phyloP scores from a whole-genome alignment of 768 basidiomycete genomes.

The Serendipita sp. region DNA sequence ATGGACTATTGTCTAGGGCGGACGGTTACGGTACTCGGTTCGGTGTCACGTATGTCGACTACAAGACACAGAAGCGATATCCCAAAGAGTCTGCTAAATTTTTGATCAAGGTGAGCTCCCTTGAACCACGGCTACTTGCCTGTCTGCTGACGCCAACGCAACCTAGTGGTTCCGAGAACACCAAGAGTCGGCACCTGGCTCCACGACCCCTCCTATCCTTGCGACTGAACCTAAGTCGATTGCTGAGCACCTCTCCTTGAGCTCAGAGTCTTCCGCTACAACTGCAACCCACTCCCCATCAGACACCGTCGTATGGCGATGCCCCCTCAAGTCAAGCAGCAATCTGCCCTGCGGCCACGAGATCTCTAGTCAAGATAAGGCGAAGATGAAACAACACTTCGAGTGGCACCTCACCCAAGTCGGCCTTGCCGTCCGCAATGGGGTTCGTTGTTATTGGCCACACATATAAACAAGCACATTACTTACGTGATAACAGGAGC shows the following conservation, averaged over 20 bases:
- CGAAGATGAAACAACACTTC: neutral
- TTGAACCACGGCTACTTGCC: neutral
- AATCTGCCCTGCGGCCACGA: neutral
- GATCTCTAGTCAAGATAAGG: neutral
- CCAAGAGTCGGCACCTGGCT: neutral
- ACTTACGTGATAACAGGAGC: neutral
- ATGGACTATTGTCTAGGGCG: slow-evolving; percentile 24
- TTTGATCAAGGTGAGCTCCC: slow-evolving; percentile 31
- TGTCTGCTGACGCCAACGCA: neutral
- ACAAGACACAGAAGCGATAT: slow-evolving; percentile 46
- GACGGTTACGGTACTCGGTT: slow-evolving; percentile 55
- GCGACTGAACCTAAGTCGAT: neutral
- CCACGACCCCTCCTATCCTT: neutral
- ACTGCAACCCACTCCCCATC: neutral
- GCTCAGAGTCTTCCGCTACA: neutral
- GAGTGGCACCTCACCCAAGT: neutral
- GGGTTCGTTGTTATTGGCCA: neutral
- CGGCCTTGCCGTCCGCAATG: slow-evolving; percentile 2
- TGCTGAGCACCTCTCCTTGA: neutral
- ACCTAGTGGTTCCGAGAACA: slow-evolving; percentile 22
- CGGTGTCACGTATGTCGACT: slow-evolving; percentile 58
- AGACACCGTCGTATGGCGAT: neutral
- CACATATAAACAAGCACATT: neutral
- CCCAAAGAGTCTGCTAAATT: slow-evolving; percentile 49
- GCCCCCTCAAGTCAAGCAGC: neutral